phyloP scores from a whole-genome alignment of 1,284 basidiomycete species.

The Amylostereum chailletii region DNA sequence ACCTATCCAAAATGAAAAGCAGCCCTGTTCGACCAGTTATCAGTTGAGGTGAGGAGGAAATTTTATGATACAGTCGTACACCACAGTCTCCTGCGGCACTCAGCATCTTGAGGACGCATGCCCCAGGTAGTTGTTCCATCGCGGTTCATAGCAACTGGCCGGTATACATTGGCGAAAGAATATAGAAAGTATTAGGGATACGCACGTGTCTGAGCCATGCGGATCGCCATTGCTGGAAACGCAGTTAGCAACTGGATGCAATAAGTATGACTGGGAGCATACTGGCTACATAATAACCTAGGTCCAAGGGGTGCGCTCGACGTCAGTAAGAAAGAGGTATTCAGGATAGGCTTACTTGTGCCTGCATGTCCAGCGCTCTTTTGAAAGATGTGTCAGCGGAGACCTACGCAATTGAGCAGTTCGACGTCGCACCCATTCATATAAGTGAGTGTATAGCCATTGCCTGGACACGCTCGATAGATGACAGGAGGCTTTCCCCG shows the following conservation, averaged over 20 bases:
- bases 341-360: not conserved
- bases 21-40: slow-evolving; percentile 9
- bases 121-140: slow-evolving; percentile 13
- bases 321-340: no score
- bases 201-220: slow-evolving; percentile 15
- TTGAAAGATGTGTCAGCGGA: not conserved
- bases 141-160: slow-evolving; percentile 16
- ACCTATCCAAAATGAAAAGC: slow-evolving; percentile 15
- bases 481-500: slow-evolving; percentile 9
- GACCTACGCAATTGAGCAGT: not conserved
- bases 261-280: not conserved
- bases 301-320: no score
- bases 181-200: not conserved
- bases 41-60: not conserved
- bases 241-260: not conserved
- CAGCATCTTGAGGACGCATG: slow-evolving; percentile 15
- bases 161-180: not conserved
- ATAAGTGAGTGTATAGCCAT: slow-evolving; percentile 14
- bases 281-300: slow-evolving; percentile 11
- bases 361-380: slow-evolving; percentile 15
- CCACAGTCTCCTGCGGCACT: slow-evolving; percentile 16
- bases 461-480: slow-evolving; percentile 16
- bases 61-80: slow-evolving; percentile 10
- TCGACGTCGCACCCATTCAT: slow-evolving; percentile 13
- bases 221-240: slow-evolving; percentile 13